Base-by-base conservation (phyloP, 208 protist species). In the Naegleria lovaniensis region DNA sequence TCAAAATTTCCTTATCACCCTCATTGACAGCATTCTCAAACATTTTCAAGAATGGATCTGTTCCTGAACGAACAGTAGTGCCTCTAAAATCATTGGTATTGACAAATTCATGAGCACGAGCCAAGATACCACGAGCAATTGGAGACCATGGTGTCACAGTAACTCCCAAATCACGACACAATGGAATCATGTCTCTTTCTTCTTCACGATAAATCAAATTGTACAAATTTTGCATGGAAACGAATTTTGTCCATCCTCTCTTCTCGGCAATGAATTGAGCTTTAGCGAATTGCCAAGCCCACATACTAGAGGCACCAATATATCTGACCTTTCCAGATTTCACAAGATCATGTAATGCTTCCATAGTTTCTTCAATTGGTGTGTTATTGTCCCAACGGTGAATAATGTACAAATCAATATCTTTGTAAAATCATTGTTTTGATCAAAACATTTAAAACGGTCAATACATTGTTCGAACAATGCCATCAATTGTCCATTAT, bases 401-500 rank as follows among this genome's bases (percentile, higher is more conserved):
- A 87, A 87, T 87, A 33, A 55, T 41, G 48, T 52, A 87, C 38
- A 87, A 87, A 51, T 87, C 83, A 87, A 87, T 87, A 36, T 87
- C 58, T 75, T n/a, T n/a, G n/a, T n/a, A n/a, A n/a, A n/a, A n/a
- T n/a, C n/a, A n/a, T n/a, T n/a, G n/a, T n/a, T n/a, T n/a, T n/a
- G n/a, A n/a, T n/a, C n/a, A n/a, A n/a, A n/a, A n/a, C n/a, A n/a
- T n/a, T n/a, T n/a, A n/a, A n/a, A n/a, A n/a, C n/a, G n/a, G n/a
- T n/a, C n/a, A n/a, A n/a, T n/a, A n/a, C n/a, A n/a, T n/a, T n/a
- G n/a, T n/a, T n/a, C n/a, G n/a, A n/a, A n/a, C n/a, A n/a, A n/a
- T n/a, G n/a, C n/a, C n/a, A n/a, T n/a, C n/a, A n/a, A n/a, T n/a
- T n/a, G n/a, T n/a, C n/a, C n/a, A n/a, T n/a, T n/a, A n/a, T n/a